These are phyloP conservation scores for Ceraceosorus guamensis DNA, from an alignment of 1,284 basidiomycete species.

Conservation along the genomic window DNA sequence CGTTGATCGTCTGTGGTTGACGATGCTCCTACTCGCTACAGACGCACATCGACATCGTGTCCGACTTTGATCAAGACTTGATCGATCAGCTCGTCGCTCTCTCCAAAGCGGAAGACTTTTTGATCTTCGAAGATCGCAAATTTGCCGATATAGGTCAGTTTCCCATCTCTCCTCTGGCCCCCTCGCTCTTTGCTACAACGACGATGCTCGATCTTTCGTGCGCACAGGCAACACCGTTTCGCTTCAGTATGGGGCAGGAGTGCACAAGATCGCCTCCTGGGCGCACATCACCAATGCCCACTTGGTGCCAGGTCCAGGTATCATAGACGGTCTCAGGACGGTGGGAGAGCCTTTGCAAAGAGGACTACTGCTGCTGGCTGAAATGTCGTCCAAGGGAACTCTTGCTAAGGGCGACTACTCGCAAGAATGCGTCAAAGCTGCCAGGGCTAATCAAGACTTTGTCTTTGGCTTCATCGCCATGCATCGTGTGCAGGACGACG, in stretches of 20 bases:
- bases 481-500: constrained; percentile 58
- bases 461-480: constrained; percentile 64
- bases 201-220: constrained; percentile 2
- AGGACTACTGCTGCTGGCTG: constrained; percentile 82
- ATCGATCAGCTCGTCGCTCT: constrained; percentile 66
- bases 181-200: not conserved
- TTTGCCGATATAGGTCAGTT: constrained; percentile 90
- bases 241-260: constrained; percentile 85
- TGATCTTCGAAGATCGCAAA: constrained; percentile 98
- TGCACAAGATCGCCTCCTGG: constrained; percentile 92
- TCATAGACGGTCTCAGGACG: constrained; percentile 76
- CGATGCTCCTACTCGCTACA: constrained; percentile 44
- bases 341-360: constrained; percentile 77
- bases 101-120: constrained; percentile 76
- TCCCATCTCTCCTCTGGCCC: not conserved
- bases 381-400: constrained; percentile 89
- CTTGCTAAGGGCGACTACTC: constrained; percentile 81
- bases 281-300: constrained; percentile 97
- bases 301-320: constrained; percentile 80
- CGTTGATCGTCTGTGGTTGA: not conserved
- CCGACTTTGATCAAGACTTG: constrained; percentile 50
- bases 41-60: constrained; percentile 68
- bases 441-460: constrained; percentile 34
- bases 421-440: constrained; percentile 63
- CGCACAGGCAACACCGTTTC: constrained; percentile 83